Evolutionary conservation across 192 early-diverging fungal genomes (phyloP), one percentile per base, ranked within the genome.

Genomic region (Backusella morwellensis): DNA sequence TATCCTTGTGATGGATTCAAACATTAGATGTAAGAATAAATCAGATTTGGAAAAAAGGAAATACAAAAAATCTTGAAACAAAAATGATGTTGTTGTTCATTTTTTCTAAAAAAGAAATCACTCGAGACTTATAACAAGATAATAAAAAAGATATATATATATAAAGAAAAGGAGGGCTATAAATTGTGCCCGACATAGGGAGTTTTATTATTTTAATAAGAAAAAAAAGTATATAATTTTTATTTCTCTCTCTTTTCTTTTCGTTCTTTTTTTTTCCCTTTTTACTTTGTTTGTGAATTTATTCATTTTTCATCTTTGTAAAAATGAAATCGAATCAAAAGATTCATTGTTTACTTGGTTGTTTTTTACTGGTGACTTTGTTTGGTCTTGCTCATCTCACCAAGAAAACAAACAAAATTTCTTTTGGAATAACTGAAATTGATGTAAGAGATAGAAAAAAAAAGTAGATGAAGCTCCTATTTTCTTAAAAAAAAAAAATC

Each of bases 271-370:
- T 70, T 69, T 26, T 29, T 38, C 35, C n/a, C 14, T 44, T 47
- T 34, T 44, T 9, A 19, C 29, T 50, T 47, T 72, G 8, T 23
- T 40, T 40, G 17, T 23, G 5, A 26, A 17, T 17, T 38, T 36
- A n/a, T 36, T 35, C 35, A 35, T 68, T 68, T 68, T 26, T 70
- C 12, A 40, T 23, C 21, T 21, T 38, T 38, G n/a, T 69, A 40
- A 21, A 70, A 38, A 72, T 72, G 70, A 72, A 72, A 47, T 72
- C 42, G 15, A 72, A 8, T 72, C 70, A 29, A 72, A 23, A 26
- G 29, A 32, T 72, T 34, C 42, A 72, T 47, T 72, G 26, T 72
- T 47, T 72, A 42, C 38, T 72, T 32, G 70, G 70, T 14, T 72
- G 21, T 44, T 29, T 47, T 72, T 7, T 26, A 7, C 17, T 72